Evolutionary conservation across 441 rosid genomes (phyloP).

Genomic region (Erodium trifolium): DNA sequence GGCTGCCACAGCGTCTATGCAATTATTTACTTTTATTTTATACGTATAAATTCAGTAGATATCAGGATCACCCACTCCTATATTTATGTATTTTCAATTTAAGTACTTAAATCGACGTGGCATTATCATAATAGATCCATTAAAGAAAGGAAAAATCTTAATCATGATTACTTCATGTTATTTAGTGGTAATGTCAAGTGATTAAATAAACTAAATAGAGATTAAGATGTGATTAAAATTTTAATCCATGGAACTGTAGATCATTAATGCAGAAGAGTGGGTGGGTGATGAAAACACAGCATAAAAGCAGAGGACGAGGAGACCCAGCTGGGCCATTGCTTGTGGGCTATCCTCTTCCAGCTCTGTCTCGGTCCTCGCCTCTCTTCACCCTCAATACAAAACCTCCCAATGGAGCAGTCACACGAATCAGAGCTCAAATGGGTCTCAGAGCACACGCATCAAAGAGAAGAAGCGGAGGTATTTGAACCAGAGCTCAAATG

Average conservation of each 20-base stretch:
- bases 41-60: neutral
- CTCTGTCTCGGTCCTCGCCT: neutral
- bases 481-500: conserved; percentile 4
- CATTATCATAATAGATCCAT: too few relatives aligned
- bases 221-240: too few relatives aligned
- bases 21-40: neutral
- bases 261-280: neutral
- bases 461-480: neutral
- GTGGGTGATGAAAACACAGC: neutral
- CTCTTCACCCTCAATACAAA: neutral
- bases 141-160: too few relatives aligned
- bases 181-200: too few relatives aligned
- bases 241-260: too few relatives aligned
- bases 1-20: neutral
- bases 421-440: conserved; percentile 1
- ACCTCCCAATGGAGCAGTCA: too few relatives aligned
- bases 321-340: neutral
- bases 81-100: too few relatives aligned
- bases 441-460: neutral
- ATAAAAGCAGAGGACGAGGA: neutral
- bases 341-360: neutral
- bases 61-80: too few relatives aligned
- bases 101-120: too few relatives aligned
- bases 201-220: too few relatives aligned
- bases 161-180: too few relatives aligned